Evolutionary conservation across 2,329 filamentous ascomycete species (phyloP).

Genomic region (Aspergillus latus): DNA sequence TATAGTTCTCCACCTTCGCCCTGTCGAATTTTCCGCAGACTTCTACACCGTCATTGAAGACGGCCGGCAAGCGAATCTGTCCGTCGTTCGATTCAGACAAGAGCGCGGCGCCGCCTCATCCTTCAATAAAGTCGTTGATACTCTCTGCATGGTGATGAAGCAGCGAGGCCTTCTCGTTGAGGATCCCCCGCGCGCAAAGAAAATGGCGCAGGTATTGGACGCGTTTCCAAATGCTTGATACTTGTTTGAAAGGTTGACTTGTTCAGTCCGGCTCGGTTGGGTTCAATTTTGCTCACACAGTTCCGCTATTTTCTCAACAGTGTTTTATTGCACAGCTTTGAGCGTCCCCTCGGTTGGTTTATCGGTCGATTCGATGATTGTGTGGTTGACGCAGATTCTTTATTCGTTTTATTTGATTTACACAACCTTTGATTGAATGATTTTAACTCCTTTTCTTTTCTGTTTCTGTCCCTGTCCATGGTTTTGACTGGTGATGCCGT

Average conservation of each 20-base stretch:
- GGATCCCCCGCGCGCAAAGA: conserved; percentile 65
- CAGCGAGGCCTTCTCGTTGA: conserved; percentile 66
- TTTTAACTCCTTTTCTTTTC: no score
- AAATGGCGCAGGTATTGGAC: conserved; percentile 57
- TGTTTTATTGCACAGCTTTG: not conserved
- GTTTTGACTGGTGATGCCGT: no score
- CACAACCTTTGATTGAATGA: no score
- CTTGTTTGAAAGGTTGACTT: not conserved
- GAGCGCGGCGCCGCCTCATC: conserved; percentile 88
- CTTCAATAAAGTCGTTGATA: conserved; percentile 79
- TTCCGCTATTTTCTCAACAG: not conserved
- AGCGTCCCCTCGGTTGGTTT: not conserved
- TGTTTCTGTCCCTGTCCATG: no score
- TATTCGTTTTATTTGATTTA: no score
- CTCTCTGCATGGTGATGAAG: conserved; percentile 68
- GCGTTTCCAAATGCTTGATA: conserved; percentile 19
- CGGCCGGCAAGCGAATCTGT: conserved; percentile 71
- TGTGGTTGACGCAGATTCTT: no score
- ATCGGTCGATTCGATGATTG: no score
- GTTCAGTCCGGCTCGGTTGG: no score
- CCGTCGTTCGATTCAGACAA: conserved; percentile 82
- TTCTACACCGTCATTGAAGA: conserved; percentile 88
- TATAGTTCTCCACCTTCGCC: conserved; percentile 71
- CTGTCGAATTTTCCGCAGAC: conserved; percentile 83
- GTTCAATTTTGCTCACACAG: no score